Percentiles rank a stretch among this genome's conserved stretches.
Conservation (phyloP, 1,284 basidiomycete species). For the Ganoderma lucidum region DNA sequence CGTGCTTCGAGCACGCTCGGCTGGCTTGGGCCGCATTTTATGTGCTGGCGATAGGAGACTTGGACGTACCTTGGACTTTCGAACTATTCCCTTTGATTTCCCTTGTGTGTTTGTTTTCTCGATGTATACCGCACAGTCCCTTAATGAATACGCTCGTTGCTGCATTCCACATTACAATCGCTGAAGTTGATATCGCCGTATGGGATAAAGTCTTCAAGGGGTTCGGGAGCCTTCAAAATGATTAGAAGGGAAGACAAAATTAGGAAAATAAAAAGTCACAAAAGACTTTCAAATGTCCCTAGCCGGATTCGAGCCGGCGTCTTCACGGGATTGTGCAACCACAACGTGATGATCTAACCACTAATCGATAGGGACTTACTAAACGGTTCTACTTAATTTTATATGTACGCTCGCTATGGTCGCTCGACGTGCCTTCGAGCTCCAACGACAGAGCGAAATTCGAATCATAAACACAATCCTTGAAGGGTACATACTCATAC, state of each 20-base stretch:
- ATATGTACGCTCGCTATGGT: no score
- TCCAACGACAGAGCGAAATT: no score
- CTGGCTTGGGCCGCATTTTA: not conserved
- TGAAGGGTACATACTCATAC: no score
- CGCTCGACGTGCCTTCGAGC: no score
- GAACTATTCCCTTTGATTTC: slow-evolving; percentile 1
- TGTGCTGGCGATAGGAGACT: not conserved
- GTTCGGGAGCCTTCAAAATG: no score
- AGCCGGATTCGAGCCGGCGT: slow-evolving; percentile 38
- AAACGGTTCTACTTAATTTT: not conserved
- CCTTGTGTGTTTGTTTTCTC: slow-evolving; percentile 11
- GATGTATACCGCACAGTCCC: slow-evolving; percentile 33
- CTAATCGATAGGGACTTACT: slow-evolving; percentile 36
- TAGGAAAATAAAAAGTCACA: no score
- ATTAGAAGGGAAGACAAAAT: not conserved
- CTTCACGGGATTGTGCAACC: slow-evolving; percentile 36
- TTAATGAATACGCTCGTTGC: slow-evolving; percentile 30
- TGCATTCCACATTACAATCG: not conserved
- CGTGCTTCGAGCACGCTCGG: not conserved
- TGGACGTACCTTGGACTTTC: slow-evolving; percentile 1
- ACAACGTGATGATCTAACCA: slow-evolving; percentile 39
- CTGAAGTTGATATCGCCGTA: no score
- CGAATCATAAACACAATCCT: no score
- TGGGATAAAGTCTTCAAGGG: no score
- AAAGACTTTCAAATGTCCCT: slow-evolving; percentile 24